Base-by-base conservation (phyloP, 2,329 filamentous ascomycete genomes). In the Ophiostoma tasmaniense region DNA sequence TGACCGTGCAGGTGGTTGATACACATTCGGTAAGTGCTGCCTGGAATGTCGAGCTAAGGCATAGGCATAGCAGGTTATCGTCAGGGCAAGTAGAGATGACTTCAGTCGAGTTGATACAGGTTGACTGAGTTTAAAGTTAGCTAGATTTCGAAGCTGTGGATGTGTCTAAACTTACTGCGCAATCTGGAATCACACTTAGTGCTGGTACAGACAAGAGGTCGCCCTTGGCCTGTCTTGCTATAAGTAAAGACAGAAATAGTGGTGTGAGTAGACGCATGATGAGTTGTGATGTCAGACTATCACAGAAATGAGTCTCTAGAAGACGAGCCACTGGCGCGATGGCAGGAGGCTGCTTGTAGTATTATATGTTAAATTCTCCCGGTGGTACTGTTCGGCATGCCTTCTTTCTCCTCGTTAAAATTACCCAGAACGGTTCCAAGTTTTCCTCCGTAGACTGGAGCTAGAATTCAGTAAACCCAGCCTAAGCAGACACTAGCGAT, bases 61-160 rank as follows among this genome's bases (percentile, higher is more conserved):
- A 70, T 50, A 67, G 66, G 50, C 69, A 70, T 3, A 61, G 42
- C 3, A 65, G 37, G 37, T 65, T 37, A 37, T 28, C 13, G 37
- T 37, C 64, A 11, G 64, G n/a, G 35, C 64, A 65, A 1, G 64
- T 65, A n/a, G 64, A 39, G 7, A n/a, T 45, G 20, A 65, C 37
- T 11, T 37, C 33, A 13, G 64, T 42, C 3, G 64, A 42, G 64
- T 65, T 65, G 64, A 65, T 17, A 22, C 64, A 65, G 37, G 22
- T 25, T 6, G 35, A 13, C 64, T 65, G 2, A 5, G 28, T 39
- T 14, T 14, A 7, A 17, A 13, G 62, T 42, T 7, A 45, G 35
- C 6, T 7, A 30, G 17, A 20, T 20, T 11, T 11, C 6, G 17
- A 33, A 17, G 28, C 13, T 13, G 30, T 5, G 8, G 52, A 13